phyloP scores from a whole-genome alignment of 768 basidiomycete genomes.

The Antrodiella citrinella region DNA sequence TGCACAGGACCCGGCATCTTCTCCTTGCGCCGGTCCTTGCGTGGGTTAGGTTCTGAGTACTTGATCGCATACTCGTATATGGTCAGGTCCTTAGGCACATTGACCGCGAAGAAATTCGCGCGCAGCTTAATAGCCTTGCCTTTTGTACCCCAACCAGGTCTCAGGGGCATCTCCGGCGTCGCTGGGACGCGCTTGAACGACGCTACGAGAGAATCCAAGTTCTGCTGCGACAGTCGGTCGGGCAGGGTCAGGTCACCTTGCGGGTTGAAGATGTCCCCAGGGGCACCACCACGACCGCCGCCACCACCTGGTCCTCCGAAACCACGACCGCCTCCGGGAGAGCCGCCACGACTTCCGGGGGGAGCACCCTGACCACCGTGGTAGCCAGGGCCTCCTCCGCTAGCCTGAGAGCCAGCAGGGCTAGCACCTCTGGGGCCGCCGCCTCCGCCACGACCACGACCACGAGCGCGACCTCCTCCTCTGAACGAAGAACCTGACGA shows the following conservation, averaged over 20 bases:
- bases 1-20: constrained; percentile 31
- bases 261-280: constrained; percentile 19
- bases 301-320: no score
- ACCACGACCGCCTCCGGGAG: constrained; percentile 11
- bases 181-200: constrained; percentile 23
- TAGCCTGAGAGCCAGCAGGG: neutral
- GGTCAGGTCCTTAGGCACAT: constrained; percentile 31
- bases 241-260: constrained; percentile 26
- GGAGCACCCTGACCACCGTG: constrained; percentile 4
- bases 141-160: constrained; percentile 48
- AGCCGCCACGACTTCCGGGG: constrained; percentile 9
- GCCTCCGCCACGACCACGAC: constrained; percentile 6
- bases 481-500: neutral
- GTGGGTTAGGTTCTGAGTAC: constrained; percentile 26
- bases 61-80: constrained; percentile 51
- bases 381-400: constrained; percentile 9
- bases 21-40: neutral
- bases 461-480: neutral
- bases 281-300: constrained; percentile 15
- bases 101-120: constrained; percentile 56
- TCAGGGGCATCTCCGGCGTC: constrained; percentile 30
- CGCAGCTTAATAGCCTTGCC: constrained; percentile 43
- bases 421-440: neutral
- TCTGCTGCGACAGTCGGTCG: constrained; percentile 11
- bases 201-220: constrained; percentile 16